Evolutionary conservation across 306 rosid species (phyloP).

Genomic region (Cucumis melo): DNA sequence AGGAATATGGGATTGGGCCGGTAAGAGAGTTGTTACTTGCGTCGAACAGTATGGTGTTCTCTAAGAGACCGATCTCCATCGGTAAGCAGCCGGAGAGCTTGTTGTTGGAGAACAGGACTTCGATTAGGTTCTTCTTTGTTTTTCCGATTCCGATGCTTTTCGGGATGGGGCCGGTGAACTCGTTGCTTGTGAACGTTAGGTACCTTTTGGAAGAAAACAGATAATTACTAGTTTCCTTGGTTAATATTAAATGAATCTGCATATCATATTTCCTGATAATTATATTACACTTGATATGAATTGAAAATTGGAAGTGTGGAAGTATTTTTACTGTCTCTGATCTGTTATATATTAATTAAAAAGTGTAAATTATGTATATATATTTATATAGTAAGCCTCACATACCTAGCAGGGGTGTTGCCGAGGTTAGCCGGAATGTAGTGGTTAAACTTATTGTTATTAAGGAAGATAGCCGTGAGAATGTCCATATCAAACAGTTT

Average conservation of each 20-base stretch:
- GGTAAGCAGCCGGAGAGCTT: slow-evolving; percentile 51
- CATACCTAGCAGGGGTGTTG: slow-evolving; percentile 29
- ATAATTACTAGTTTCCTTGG: no score
- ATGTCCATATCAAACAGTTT: slow-evolving; percentile 22
- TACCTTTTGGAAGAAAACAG: not conserved
- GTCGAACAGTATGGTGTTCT: slow-evolving; percentile 37
- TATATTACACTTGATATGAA: no score
- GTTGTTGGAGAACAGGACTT: slow-evolving; percentile 57
- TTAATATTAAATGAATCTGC: no score
- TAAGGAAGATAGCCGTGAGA: slow-evolving; percentile 33
- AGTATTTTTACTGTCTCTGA: no score
- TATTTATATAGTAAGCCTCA: no score
- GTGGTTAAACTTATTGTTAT: slow-evolving; percentile 29
- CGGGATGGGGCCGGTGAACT: slow-evolving; percentile 45
- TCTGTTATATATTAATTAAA: no score
- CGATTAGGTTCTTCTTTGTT: slow-evolving; percentile 27
- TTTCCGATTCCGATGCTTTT: slow-evolving; percentile 25
- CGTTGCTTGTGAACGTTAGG: slow-evolving; percentile 51
- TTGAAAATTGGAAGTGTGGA: no score
- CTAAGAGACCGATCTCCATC: slow-evolving; percentile 36
- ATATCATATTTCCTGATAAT: no score
- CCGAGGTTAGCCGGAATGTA: slow-evolving; percentile 43
- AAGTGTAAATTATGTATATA: no score
- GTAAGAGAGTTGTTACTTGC: slow-evolving; percentile 26
- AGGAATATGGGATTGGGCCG: slow-evolving; percentile 67